Evolutionary conservation across 1,284 basidiomycete species (phyloP).

Genomic region (Gomphus sp.): DNA sequence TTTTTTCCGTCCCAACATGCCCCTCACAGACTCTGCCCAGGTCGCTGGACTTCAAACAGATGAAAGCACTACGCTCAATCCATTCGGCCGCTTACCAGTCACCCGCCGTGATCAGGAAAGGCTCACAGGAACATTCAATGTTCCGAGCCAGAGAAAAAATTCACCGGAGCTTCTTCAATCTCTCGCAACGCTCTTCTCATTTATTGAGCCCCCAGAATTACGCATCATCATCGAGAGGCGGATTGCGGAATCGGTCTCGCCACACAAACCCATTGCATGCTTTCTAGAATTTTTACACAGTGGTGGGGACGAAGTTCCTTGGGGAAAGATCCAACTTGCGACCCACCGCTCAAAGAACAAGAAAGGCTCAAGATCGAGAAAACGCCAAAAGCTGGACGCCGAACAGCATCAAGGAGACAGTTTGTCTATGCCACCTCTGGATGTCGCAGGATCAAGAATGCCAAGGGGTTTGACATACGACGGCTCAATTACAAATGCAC

Average conservation of each 20-base stretch:
- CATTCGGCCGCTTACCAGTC: neutral
- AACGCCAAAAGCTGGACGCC: neutral
- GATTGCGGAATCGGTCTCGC: neutral
- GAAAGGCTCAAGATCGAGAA: no score
- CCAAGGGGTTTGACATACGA: neutral
- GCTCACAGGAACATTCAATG: neutral
- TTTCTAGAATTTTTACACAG: conserved; percentile 5
- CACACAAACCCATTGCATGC: neutral
- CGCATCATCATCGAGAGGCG: neutral
- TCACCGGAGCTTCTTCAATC: neutral
- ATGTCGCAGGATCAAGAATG: neutral
- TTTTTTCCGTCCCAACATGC: neutral
- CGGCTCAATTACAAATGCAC: neutral
- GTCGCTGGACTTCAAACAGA: neutral
- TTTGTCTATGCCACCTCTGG: neutral
- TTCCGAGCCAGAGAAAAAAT: neutral
- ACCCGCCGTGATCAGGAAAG: neutral
- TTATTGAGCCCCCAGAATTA: neutral
- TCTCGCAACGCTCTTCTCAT: neutral
- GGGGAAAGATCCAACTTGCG: neutral
- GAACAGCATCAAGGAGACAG: no score
- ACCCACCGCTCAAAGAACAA: no score
- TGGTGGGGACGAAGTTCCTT: neutral
- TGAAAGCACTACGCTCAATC: neutral
- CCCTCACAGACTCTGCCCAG: neutral